These are phyloP conservation scores for Pleomassaria siparia DNA, from an alignment of 2,329 filamentous ascomycete species.

Conservation along the genomic window DNA sequence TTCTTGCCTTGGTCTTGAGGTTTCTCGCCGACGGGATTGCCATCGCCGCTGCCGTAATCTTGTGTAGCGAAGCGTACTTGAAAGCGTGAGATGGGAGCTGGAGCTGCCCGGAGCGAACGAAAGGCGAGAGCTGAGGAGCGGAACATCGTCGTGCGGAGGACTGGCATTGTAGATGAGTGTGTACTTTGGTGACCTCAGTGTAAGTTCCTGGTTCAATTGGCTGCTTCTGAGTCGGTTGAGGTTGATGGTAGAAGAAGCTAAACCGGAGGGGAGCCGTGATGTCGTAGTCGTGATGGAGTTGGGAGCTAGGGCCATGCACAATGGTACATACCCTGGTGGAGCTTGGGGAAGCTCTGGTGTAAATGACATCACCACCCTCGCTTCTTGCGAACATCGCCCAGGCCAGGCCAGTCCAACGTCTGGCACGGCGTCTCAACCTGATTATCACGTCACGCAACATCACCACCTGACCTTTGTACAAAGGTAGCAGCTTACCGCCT, in stretches of 20 bases:
- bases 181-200: not conserved
- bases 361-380: conserved; percentile 3
- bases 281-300: not conserved
- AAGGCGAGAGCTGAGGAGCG: conserved; percentile 25
- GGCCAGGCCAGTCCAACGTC: no score
- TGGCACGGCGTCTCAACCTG: not conserved
- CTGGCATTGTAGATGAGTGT: conserved; percentile 25
- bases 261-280: not conserved
- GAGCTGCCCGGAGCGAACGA: conserved; percentile 13
- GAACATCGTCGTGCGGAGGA: conserved; percentile 32
- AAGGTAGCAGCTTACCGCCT: not conserved
- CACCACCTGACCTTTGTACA: no score
- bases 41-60: conserved; percentile 48
- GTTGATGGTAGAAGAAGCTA: not conserved
- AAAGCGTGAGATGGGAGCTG: conserved; percentile 23
- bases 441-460: not conserved
- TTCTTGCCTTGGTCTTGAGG: conserved; percentile 46
- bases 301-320: not conserved
- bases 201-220: not conserved
- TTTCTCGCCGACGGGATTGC: conserved; percentile 47
- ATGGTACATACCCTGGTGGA: no score
- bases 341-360: not conserved
- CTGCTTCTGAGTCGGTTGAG: not conserved
- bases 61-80: conserved; percentile 39
- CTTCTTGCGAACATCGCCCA: conserved; percentile 1